Evolutionary conservation across 495 filamentous ascomycete species (phyloP), one percentile per base, ranked within the genome.

Genomic region (Ramalina intermedia): DNA sequence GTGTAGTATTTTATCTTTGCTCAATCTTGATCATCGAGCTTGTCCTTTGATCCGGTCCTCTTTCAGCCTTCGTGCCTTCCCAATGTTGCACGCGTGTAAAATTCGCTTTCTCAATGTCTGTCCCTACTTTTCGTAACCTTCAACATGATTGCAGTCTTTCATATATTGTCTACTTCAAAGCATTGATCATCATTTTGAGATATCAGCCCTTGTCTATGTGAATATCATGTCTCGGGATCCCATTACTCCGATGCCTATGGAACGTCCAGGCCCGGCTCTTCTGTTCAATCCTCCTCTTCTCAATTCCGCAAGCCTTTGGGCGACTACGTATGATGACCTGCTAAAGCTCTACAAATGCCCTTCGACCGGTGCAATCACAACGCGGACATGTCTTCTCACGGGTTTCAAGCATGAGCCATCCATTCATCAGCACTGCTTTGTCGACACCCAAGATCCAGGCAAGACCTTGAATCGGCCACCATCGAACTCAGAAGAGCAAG

Each of bases 271-370:
- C 1, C 23, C 23, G 29, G 29, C 5, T 33, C 29, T 33, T 13
- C 7, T 33, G 5, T 7, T 87, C 55, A 27, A 63, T 27, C 82
- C 81, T 4, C 81, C 82, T 0, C 70, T 87, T 26, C 60, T 85
- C 55, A 87, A 87, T 62, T 78, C 81, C 1, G 71, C 82, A 20
- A 76, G 71, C 47, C 80, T 81, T 4, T 85, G 82, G 81, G 81
- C 81, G 12, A 82, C 77, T 0, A 75, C 72, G 6, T 51, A 63
- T 11, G 69, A 68, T 6, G 76, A 86, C 49, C 67, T 87, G 6
- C 42, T 55, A 20, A 59, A 55, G 0, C 70, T 87, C 12, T 79
- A 79, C 60, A 48, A 58, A 8, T 80, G 70, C 49, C 63, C 73
- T 0, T 63, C 69, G 51, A 84, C 78, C 0, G 82, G 82, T 35